These are phyloP conservation scores for Beauveria caledonica DNA, from an alignment of 2,329 filamentous ascomycete species.

Conservation along the genomic window DNA sequence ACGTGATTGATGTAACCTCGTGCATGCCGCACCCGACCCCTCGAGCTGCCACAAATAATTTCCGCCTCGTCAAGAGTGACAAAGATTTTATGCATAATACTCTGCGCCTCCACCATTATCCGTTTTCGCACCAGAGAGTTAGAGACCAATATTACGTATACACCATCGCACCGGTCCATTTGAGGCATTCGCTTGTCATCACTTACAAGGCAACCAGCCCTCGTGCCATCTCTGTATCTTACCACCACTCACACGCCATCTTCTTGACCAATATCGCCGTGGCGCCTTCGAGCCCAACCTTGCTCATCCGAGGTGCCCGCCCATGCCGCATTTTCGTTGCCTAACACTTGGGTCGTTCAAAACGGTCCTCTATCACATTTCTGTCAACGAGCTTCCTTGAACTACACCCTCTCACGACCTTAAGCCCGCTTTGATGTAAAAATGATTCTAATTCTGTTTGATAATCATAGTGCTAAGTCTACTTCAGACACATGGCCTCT, in stretches of 20 bases:
- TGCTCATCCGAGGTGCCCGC: not conserved
- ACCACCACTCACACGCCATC: not conserved
- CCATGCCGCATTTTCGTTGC: not conserved
- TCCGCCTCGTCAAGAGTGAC: too few relatives aligned
- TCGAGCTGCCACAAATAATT: too few relatives aligned
- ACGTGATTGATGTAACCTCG: not conserved
- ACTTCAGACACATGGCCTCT: not conserved
- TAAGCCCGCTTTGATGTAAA: not conserved
- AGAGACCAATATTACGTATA: too few relatives aligned
- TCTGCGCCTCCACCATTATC: too few relatives aligned
- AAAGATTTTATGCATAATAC: too few relatives aligned
- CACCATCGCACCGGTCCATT: too few relatives aligned
- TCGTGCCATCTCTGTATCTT: not conserved
- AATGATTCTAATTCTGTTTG: not conserved
- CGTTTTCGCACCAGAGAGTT: too few relatives aligned
- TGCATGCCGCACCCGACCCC: not conserved
- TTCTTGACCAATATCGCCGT: not conserved
- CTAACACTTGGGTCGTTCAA: not conserved
- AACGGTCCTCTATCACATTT: not conserved
- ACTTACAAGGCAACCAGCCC: not conserved
- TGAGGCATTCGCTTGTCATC: too few relatives aligned
- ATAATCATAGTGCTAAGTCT: not conserved
- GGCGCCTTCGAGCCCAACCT: not conserved
- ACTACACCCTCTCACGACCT: not conserved
- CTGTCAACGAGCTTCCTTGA: not conserved